Conservation (phyloP, 768 basidiomycete species). For the Chalciporus piperatus region DNA sequence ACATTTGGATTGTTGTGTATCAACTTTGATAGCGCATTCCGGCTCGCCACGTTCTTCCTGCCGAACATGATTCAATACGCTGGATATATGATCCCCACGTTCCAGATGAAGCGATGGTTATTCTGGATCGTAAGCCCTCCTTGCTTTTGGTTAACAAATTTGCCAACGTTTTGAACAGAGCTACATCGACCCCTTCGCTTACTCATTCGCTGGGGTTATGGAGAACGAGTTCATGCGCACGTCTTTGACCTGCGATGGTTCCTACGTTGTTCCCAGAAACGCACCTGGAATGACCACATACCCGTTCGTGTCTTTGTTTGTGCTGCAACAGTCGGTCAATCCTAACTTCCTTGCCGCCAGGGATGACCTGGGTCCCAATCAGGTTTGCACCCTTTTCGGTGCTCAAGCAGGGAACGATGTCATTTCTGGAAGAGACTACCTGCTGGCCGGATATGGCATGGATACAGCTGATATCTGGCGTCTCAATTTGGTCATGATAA, state of each 20-base stretch:
- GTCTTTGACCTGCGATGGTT: conserved; percentile 50
- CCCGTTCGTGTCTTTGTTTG: conserved; percentile 44
- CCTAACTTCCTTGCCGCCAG: background rate
- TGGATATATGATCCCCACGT: conserved; percentile 36
- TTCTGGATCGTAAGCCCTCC: conserved; percentile 33
- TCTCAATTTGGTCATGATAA: conserved; percentile 64
- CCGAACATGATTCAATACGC: conserved; percentile 41
- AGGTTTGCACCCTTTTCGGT: conserved; percentile 43
- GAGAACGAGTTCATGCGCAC: conserved; percentile 49
- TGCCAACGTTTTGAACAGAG: conserved; percentile 36
- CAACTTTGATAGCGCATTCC: background rate
- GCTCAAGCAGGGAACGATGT: conserved; percentile 36
- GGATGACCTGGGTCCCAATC: conserved; percentile 33
- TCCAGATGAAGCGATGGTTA: conserved; percentile 9
- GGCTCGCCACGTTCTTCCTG: conserved; percentile 29
- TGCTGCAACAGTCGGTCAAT: background rate
- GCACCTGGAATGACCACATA: conserved; percentile 55
- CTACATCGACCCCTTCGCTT: conserved; percentile 73
- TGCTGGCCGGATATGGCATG: conserved; percentile 45
- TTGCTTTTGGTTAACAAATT: conserved; percentile 26
- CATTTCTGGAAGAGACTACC: conserved; percentile 40
- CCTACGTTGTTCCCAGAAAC: conserved; percentile 64
- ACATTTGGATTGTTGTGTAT: conserved; percentile 7
- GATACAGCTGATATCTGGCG: conserved; percentile 56
- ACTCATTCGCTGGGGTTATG: conserved; percentile 30